Base-by-base conservation (phyloP, 257 asterid species). In the Craterostigma plantagineum region DNA sequence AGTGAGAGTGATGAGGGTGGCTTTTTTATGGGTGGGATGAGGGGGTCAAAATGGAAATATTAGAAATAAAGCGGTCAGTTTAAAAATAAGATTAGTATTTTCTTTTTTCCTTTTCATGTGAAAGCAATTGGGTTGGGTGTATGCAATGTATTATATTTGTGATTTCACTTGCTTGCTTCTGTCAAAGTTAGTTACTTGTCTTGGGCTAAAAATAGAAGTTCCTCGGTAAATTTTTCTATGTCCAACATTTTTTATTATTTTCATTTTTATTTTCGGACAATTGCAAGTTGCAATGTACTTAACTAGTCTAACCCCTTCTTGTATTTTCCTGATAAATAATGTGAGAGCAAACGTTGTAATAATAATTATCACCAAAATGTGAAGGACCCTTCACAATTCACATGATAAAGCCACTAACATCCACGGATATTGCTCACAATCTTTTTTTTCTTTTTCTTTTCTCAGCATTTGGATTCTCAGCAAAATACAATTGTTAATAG, bases 1-100 rank as follows among this genome's bases (percentile, higher is more conserved):
- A 61, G 72, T 43, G 67, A 50, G 81, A 42, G 27, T 17, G 14
- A 51, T n/a, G n/a, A n/a, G n/a, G n/a, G 46, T 1, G 81, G 75
- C 75, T 14, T 69, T 77, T 81, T 86, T 76, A 86, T 71, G 71
- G 68, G 77, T 60, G 30, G 75, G 56, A 47, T 17, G 1, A 14
- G 49, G 54, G 92, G 92, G 67, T 52, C 23, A 0, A 57, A 33
- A 23, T 53, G 83, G 55, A 62, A 67, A 57, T 63, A 50, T 34
- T 27, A 3, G 1, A 48, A 45, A 57, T 23, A 2, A 2, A 23
- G 30, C 6, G 30, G 30, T 23, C 30, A 23, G 30, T 23, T 23
- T 23, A 2, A 2, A 23, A 2, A 23, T 23, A 23, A n/a, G n/a
- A n/a, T n/a, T n/a, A n/a, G n/a, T 23, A 2, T 2, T 23, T 23